Evolutionary conservation across 345 rosid species (phyloP), one percentile per base, ranked within the genome.

Genomic region (Syzygium grande): DNA sequence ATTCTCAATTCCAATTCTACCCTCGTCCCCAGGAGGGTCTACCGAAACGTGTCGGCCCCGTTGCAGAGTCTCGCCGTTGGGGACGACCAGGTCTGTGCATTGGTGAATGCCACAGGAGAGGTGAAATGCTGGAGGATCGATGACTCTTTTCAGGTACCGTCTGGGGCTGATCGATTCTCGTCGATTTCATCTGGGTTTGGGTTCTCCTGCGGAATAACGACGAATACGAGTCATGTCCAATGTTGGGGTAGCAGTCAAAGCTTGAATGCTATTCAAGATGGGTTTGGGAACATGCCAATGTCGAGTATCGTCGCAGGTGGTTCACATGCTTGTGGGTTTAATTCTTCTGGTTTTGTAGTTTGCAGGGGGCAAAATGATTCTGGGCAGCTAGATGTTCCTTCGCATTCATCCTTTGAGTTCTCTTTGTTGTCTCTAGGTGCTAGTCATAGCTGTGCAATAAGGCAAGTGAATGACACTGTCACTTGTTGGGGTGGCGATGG

Each of bases 401-500:
- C 63, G 17, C 90, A 92, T 84, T 86, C 87, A 15, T 58, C 92
- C 1, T 49, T 49, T 25, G 92, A 87, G 52, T 96, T 89, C 89
- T 90, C 93, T 2, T 91, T 90, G 63, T 68, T 98, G 79, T 91
- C 98, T 53, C 95, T 95, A 11, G 99, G 98, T 12, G 93, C 88
- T 30, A 88, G 84, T 38, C 93, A 94, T 85, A 95, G 95, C 22
- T 98, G 99, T 88, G 99, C 93, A 27, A 91, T 91, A 51, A 88
- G 93, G 77, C 55, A 41, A 11, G 86, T 11, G 25, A 94, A 95
- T 85, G 59, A 86, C 5, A 89, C 93, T 0, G 99, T 96, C 27
- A 92, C 92, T 87, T 98, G 99, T 38, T 98, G 99, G 99, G 99
- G 99, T 30, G 94, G 93, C 22, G 85, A 90, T 23, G 93, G 93